Evolutionary conservation across 1,139 yeast species (phyloP), one percentile per base, ranked within the genome.

Genomic region (Saccharomyces pastorianus): DNA sequence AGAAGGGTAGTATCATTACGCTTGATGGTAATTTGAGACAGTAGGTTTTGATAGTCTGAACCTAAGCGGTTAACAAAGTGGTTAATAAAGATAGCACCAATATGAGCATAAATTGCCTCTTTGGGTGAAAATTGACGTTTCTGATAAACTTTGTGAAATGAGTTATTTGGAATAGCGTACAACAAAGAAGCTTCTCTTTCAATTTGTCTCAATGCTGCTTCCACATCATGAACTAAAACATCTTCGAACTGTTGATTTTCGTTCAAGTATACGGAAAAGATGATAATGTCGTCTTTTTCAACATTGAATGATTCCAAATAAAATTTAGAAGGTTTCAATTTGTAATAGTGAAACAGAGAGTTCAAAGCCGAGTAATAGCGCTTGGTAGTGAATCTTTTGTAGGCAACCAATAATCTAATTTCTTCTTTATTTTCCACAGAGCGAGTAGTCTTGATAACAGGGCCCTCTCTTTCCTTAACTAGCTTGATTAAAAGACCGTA

Each of bases 21-120:
- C 49, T 59, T 64, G 20, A 61, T 58, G 52, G 59, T 61, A 50
- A 67, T 48, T 53, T 64, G 64, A 14, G 62, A 58, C 14, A 67
- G 51, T 65, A 93, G 78, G 53, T 89, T 80, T 61, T 79, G 82
- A 72, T 88, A 93, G 72, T 91, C 98, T 2, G 64, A 55, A 29
- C 99, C 99, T 66, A 93, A 79, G 67, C 99, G 81, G 75, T 93
- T 93, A 71, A 93, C 80, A 74, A 93, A 93, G 71, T 93, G 98
- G 50, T 96, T 85, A 52, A 89, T 96, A 67, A 93, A 93, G 58
- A 90, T 88, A 53, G 88, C 88, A 63, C 93, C 96, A 67, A 90
- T 86, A 71, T 93, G 98, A 48, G 98, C 96, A 70, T 93, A 93
- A 58, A 91, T 85, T 52, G 93, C 82, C 73, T 93, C 98, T 73